Evolutionary conservation across 495 filamentous ascomycete genomes (phyloP), one percentile per base, ranked within the genome.

Genomic region (Xylaria intraflava): DNA sequence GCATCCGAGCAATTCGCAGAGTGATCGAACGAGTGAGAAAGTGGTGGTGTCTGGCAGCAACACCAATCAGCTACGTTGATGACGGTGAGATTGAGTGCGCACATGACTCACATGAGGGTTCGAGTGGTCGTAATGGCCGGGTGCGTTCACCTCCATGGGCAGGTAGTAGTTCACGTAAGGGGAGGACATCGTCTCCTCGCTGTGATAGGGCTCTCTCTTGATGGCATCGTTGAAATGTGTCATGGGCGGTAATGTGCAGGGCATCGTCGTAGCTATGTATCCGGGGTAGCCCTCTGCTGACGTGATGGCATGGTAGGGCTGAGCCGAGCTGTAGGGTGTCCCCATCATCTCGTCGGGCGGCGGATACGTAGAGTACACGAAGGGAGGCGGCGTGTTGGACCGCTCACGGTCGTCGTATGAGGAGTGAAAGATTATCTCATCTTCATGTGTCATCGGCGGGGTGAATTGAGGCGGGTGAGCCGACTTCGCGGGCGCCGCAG

Each of bases 121-220:
- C 60, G 79, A 81, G 53, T 56, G 61, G 58, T 81, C 75, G 70
- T 88, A 86, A 53, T 76, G 69, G 47, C 81, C 74, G n/a, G 60
- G 74, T 35, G 74, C 70, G 58, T 81, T 78, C 53, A 88, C 76
- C 57, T 92, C 87, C 62, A 92, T 85, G 10, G 83, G 82, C 68
- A 93, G 82, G 14, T 83, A 80, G 88, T 85, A 88, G 73, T 82
- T 80, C 64, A 85, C 83, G 70, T 89, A 94, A 0, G 87, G 84
- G 58, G 73, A 38, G 1, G 35, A 83, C 59, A 90, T 78, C 36
- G 78, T 74, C 46, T 89, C 86, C 35, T 89, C 85, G 36, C 82
- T 79, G 61, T 76, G 58, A 64, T 64, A 76, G 16, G 68, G 55
- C 53, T 85, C 80, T 35, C 75, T 72, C 72, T 88, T 88, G 66